phyloP scores from a whole-genome alignment of 768 basidiomycete genomes.

The Mycena galopus region DNA sequence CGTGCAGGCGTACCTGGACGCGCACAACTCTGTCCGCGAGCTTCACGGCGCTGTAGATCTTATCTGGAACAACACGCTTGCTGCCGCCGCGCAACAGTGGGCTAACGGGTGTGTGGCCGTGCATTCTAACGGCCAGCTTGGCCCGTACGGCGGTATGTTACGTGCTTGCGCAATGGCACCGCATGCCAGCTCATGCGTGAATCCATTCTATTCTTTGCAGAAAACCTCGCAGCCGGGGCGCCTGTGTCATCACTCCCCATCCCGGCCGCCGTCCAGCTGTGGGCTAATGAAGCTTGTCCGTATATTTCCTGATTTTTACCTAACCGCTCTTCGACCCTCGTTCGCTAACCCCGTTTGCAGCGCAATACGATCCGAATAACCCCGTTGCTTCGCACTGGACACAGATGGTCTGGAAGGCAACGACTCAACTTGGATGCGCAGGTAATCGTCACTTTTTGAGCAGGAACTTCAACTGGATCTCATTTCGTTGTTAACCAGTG shows the following conservation, averaged over 20 bases:
- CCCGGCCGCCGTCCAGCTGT: constrained; percentile 49
- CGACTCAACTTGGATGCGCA: constrained; percentile 59
- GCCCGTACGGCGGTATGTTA: constrained; percentile 53
- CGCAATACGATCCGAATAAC: constrained; percentile 53
- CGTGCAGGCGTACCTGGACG: constrained; percentile 13
- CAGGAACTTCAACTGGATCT: background rate
- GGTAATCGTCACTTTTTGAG: constrained; percentile 14
- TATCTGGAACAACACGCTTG: constrained; percentile 59
- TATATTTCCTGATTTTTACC: constrained; percentile 31
- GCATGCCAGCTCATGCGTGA: background rate
- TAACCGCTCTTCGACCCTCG: background rate
- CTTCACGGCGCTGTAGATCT: constrained; percentile 59
- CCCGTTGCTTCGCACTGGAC: constrained; percentile 62
- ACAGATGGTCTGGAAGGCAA: constrained; percentile 65
- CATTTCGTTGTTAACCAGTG: constrained; percentile 19
- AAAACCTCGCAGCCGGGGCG: constrained; percentile 65
- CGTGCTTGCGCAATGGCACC: background rate
- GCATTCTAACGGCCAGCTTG: constrained; percentile 56
- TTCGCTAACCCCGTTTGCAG: constrained; percentile 35
- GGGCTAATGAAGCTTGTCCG: constrained; percentile 60
- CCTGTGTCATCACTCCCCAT: constrained; percentile 49
- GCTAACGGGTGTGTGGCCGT: constrained; percentile 61
- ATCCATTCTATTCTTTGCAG: constrained; percentile 39
- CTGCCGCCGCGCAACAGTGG: constrained; percentile 59
- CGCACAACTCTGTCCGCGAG: constrained; percentile 54